phyloP scores from a whole-genome alignment of 2,329 filamentous ascomycete genomes.

The Fusarium sp. region DNA sequence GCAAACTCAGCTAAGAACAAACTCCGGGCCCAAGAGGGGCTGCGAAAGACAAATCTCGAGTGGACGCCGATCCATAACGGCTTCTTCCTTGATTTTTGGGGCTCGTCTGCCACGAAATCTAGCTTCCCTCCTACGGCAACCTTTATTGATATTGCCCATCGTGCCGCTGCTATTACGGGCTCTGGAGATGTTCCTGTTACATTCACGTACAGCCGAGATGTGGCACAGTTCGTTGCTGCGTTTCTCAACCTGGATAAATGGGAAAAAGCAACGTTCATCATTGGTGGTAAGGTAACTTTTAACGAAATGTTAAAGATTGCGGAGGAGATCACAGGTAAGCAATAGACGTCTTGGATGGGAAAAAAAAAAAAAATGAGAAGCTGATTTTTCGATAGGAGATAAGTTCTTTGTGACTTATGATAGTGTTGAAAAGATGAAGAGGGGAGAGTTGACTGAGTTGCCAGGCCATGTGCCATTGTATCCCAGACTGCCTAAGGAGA shows the following conservation, averaged over 20 bases:
- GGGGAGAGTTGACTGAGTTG: conserved; percentile 6
- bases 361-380: rapidly evolving
- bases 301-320: neutral
- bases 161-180: neutral
- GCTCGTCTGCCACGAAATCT: neutral
- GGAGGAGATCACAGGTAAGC: conserved; percentile 8
- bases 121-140: neutral
- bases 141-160: neutral
- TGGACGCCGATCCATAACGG: conserved; percentile 5
- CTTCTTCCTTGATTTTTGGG: conserved; percentile 20
- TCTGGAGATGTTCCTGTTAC: neutral
- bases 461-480: conserved; percentile 1
- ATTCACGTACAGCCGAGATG: conserved; percentile 3
- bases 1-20: conserved; percentile 12
- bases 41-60: conserved; percentile 8
- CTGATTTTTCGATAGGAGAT: neutral
- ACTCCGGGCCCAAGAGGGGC: conserved; percentile 2
- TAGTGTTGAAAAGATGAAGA: neutral
- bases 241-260: neutral
- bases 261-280: conserved; percentile 4
- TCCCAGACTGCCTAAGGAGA: neutral
- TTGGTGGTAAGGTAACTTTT: conserved; percentile 9
- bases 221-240: neutral
- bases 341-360: rapidly evolving
- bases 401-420: conserved; percentile 7